Evolutionary conservation across 257 asterid species (phyloP), one percentile per base, ranked within the genome.

Genomic region (Jacaranda mimosifolia): DNA sequence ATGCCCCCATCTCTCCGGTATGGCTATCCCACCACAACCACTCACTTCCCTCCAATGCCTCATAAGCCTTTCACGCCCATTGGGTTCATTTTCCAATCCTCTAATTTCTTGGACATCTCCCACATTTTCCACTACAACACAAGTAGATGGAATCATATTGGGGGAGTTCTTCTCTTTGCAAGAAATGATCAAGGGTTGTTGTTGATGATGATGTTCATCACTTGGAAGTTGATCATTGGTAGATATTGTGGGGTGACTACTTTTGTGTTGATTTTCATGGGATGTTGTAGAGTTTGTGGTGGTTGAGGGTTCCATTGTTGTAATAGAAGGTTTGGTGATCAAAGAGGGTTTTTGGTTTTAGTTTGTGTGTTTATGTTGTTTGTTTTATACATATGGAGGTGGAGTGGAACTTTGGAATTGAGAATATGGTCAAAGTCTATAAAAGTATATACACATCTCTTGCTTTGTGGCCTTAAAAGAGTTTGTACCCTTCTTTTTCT

Each of bases 1-100:
- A 6, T 85, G 80, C 12, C 74, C 77, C 89, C 92, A 87, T 64
- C 43, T 77, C 45, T 85, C 89, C 0, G 84, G 90, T 51, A 81
- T 55, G 9, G 53, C 76, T 8, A 80, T 73, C 72, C 18, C 13
- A 0, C 77, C 32, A 11, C 81, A 67, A 36, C 48, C 73, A 40
- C 59, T 19, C 52, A 66, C 83, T 17, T 79, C 83, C 39, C 14
- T 72, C 76, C 85, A 68, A 36, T 76, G 85, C 51, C 72, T 78
- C 42, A 26, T 59, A 64, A 68, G 42, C 49, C 74, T 80, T 45
- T 57, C 77, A 0, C 78, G 36, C 32, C 62, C 45, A 3, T 6
- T 62, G 40, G 11, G 12, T 10, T 19, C 72, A 8, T 63, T 11
- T 13, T 68, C 77, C 32, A 10, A 0, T 52, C 26, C 38, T 9